These are phyloP conservation scores for Venturia oleaginea DNA, from an alignment of 2,329 filamentous ascomycete species.

Conservation along the genomic window DNA sequence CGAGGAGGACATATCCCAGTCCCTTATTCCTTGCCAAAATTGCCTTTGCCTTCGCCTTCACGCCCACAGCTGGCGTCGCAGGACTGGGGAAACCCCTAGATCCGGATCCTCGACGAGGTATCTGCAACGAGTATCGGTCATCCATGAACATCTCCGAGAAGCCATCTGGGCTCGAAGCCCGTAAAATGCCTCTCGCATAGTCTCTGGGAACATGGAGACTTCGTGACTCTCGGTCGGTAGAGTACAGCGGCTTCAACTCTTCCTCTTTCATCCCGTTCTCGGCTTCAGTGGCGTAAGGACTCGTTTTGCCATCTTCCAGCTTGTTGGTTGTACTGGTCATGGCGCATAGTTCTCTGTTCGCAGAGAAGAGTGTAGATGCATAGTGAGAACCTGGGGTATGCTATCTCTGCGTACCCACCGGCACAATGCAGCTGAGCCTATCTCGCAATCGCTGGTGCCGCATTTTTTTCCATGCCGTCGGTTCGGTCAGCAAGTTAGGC, in stretches of 20 bases:
- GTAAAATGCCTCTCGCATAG: neutral
- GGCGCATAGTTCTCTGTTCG: neutral
- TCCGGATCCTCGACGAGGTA: neutral
- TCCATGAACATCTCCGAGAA: conserved; percentile 11
- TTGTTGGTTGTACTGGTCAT: neutral
- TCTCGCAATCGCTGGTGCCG: neutral
- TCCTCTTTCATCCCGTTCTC: neutral
- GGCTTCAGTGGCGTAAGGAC: neutral
- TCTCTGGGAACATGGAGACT: neutral
- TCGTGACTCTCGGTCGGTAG: neutral
- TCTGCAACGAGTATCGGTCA: neutral
- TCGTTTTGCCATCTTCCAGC: neutral
- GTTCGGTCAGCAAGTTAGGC: no score
- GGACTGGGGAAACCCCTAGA: neutral
- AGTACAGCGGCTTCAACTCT: neutral
- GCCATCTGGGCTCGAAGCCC: conserved; percentile 6
- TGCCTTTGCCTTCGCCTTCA: conserved; percentile 18
- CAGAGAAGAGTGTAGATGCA: neutral
- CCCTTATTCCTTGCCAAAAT: conserved; percentile 63
- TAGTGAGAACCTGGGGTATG: neutral
- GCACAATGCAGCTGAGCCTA: neutral
- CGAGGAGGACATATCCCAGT: conserved; percentile 60
- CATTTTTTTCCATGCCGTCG: neutral
- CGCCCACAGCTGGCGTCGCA: conserved; percentile 21
- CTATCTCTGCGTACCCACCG: neutral